Conservation (phyloP, 2,329 filamentous ascomycete genomes). For the Xylaria sp. region DNA sequence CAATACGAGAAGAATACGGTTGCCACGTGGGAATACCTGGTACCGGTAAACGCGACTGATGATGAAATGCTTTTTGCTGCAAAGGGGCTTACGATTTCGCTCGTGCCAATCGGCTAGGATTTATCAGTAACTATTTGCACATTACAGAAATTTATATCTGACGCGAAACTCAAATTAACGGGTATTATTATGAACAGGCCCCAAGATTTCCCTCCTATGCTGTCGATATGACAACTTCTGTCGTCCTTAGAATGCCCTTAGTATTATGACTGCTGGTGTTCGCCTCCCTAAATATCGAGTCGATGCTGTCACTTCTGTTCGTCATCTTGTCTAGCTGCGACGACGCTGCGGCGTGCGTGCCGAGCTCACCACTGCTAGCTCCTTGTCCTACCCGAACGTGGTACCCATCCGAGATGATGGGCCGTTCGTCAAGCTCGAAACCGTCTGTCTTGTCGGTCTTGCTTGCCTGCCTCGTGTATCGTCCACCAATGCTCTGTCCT, state of each 20-base stretch:
- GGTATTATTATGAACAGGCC: background rate
- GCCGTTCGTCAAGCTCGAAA: constrained; percentile 34
- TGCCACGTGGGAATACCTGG: background rate
- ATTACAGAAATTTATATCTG: too few relatives aligned
- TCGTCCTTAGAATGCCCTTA: constrained; percentile 32
- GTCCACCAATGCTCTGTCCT: constrained; percentile 20
- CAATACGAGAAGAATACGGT: too few relatives aligned
- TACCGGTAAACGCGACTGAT: background rate
- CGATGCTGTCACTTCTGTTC: constrained; percentile 22
- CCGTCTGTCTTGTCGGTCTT: constrained; percentile 21
- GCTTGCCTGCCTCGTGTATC: constrained; percentile 31
- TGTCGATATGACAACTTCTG: constrained; percentile 33
- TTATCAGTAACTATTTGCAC: background rate
- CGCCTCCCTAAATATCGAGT: constrained; percentile 12
- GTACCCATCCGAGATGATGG: constrained; percentile 29
- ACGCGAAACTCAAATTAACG: background rate
- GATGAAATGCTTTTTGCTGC: background rate
- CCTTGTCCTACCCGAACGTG: constrained; percentile 8
- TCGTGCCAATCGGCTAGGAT: background rate
- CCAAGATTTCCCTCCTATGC: background rate
- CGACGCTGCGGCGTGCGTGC: constrained; percentile 13
- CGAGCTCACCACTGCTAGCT: constrained; percentile 14
- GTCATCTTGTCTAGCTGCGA: constrained; percentile 19
- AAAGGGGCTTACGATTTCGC: background rate
- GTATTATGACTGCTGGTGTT: background rate